These are phyloP conservation scores for Trichoderma asperelloides DNA, from an alignment of 495 filamentous ascomycete species.

Conservation along the genomic window DNA sequence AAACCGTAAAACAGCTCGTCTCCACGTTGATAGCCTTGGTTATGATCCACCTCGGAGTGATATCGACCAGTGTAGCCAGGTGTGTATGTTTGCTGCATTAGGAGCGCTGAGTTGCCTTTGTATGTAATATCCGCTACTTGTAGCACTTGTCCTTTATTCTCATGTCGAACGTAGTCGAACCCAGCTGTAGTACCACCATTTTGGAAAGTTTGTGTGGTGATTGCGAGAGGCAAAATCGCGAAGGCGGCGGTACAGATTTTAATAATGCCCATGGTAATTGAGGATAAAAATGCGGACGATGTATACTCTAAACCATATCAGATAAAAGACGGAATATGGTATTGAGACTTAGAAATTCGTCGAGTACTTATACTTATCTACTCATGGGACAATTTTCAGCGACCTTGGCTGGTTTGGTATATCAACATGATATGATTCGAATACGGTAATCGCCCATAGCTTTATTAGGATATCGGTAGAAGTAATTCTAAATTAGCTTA, in stretches of 20 bases:
- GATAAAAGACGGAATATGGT: too few species aligned
- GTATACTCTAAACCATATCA: too few species aligned
- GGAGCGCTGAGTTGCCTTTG: constrained; percentile 37
- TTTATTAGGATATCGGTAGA: too few species aligned
- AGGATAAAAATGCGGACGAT: too few species aligned
- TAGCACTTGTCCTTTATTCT: constrained; percentile 35
- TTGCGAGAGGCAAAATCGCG: not conserved
- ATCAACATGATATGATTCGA: too few species aligned
- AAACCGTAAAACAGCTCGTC: constrained; percentile 49
- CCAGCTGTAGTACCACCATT: constrained; percentile 41
- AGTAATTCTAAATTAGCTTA: not conserved
- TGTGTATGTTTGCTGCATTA: constrained; percentile 44
- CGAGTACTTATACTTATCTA: too few species aligned
- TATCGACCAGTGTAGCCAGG: constrained; percentile 40
- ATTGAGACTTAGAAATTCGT: too few species aligned
- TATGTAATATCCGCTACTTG: constrained; percentile 38
- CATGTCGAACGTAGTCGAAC: constrained; percentile 35
- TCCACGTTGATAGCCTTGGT: constrained; percentile 39
- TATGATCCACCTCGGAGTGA: constrained; percentile 43
- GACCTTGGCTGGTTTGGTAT: too few species aligned
- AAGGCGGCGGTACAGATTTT: not conserved
- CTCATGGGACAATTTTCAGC: too few species aligned
- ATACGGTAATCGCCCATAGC: too few species aligned
- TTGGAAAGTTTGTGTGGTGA: constrained; percentile 23
- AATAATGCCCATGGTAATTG: not conserved